phyloP scores from a whole-genome alignment of 129 eudicot species.

The Pseudognaphalium luteoalbum region DNA sequence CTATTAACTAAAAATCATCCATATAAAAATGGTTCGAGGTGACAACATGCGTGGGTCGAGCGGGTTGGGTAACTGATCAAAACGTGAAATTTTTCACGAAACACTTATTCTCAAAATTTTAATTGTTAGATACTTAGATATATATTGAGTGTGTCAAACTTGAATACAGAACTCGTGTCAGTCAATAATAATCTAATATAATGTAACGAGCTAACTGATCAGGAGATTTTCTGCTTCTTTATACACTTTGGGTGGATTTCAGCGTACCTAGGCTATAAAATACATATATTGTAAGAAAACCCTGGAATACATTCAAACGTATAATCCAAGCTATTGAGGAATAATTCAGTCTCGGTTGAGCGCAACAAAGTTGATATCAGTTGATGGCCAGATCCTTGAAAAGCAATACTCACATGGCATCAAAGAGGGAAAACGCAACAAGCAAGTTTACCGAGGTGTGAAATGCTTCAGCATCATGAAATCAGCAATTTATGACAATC shows the following conservation, averaged over 20 bases:
- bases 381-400: slow-evolving; percentile 1
- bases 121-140: not conserved
- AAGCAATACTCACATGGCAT: not conserved
- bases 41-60: not conserved
- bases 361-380: too few species aligned
- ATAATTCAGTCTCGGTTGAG: too few species aligned
- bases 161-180: not conserved
- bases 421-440: not conserved
- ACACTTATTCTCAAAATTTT: not conserved
- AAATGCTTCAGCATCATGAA: slow-evolving; percentile 10
- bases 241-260: not conserved
- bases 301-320: not conserved
- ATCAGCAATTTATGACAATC: not conserved
- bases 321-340: not conserved
- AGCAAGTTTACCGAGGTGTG: slow-evolving; percentile 23
- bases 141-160: not conserved
- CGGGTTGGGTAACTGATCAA: not conserved
- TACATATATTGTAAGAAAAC: not conserved
- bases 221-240: not conserved
- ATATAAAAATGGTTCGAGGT: not conserved
- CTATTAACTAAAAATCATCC: not conserved
- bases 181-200: not conserved
- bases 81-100: not conserved
- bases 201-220: too few species aligned
- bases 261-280: not conserved